These are phyloP conservation scores for Gorgonomyces haynaldii DNA, from an alignment of 192 early-diverging fungal species.

Conservation along the genomic window DNA sequence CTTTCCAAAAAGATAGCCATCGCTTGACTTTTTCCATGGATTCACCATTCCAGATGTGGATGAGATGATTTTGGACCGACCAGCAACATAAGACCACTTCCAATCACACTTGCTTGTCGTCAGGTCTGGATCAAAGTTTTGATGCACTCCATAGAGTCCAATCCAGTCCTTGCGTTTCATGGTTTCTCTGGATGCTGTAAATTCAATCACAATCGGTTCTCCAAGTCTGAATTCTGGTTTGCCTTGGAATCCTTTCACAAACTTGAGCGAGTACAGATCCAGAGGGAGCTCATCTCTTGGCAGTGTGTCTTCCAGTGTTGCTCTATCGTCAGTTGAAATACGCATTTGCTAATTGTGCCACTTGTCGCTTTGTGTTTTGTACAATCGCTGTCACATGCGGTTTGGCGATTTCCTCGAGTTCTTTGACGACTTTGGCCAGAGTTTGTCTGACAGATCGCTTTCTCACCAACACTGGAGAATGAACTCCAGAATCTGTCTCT, in stretches of 20 bases:
- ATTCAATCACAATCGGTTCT: slow-evolving; percentile 58
- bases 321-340: slow-evolving; percentile 7
- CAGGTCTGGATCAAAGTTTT: slow-evolving; percentile 62
- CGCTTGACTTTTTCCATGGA: too few species aligned
- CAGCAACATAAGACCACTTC: slow-evolving; percentile 56
- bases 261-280: slow-evolving; percentile 16
- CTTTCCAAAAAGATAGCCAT: slow-evolving; percentile 16
- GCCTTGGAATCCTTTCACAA: slow-evolving; percentile 17
- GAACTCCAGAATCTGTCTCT: background rate
- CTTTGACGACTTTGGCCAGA: slow-evolving; percentile 21
- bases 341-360: slow-evolving; percentile 22
- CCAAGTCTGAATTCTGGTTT: slow-evolving; percentile 54
- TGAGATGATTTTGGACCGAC: slow-evolving; percentile 21
- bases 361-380: slow-evolving; percentile 21
- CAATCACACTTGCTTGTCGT: slow-evolving; percentile 66
- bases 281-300: slow-evolving; percentile 16
- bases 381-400: slow-evolving; percentile 30
- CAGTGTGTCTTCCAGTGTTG: slow-evolving; percentile 27
- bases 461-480: background rate
- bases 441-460: background rate
- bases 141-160: slow-evolving; percentile 71
- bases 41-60: background rate
- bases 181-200: slow-evolving; percentile 59
- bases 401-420: slow-evolving; percentile 43
- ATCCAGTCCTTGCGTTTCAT: slow-evolving; percentile 76